A percentile compares a stretch with the other conserved stretches of the same genome.
phyloP scores from a whole-genome alignment of 768 basidiomycete species.

The Daedaleopsis sinensis region DNA sequence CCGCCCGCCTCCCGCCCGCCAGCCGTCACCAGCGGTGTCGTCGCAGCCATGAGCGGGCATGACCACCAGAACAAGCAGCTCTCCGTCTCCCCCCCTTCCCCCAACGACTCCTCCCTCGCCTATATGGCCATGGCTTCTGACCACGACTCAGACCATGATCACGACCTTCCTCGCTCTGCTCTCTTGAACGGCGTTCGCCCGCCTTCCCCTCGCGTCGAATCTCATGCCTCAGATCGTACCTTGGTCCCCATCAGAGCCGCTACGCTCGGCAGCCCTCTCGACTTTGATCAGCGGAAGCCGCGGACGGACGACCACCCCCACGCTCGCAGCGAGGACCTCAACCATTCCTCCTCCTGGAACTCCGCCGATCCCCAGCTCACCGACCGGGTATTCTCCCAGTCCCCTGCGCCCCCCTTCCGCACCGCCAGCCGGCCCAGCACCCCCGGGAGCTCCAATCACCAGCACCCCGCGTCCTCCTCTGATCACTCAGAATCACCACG shows the following conservation, averaged over 20 bases:
- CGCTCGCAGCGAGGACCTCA: conserved; percentile 73
- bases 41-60: conserved; percentile 24
- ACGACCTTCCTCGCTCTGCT: conserved; percentile 20
- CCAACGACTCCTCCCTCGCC: conserved; percentile 31
- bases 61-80: conserved; percentile 28
- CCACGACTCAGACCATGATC: conserved; percentile 24
- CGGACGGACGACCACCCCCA: conserved; percentile 44
- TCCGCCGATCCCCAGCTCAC: conserved; percentile 30
- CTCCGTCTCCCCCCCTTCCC: conserved; percentile 21
- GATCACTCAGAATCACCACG: conserved; percentile 53
- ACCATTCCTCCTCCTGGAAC: conserved; percentile 45
- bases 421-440: conserved; percentile 62
- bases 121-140: conserved; percentile 35
- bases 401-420: conserved; percentile 44
- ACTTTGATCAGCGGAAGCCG: conserved; percentile 53
- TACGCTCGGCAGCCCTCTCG: conserved; percentile 55
- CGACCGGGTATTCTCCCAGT: conserved; percentile 23
- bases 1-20: conserved; percentile 5
- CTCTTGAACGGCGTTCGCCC: conserved; percentile 21
- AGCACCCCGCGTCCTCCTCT: conserved; percentile 52
- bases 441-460: conserved; percentile 51
- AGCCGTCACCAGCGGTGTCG: conserved; percentile 7
- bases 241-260: conserved; percentile 65
- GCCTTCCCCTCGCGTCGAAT: conserved; percentile 17
- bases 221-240: conserved; percentile 49